Base-by-base conservation (phyloP, 148 eudicot genomes). In the Heliosperma pusillum region DNA sequence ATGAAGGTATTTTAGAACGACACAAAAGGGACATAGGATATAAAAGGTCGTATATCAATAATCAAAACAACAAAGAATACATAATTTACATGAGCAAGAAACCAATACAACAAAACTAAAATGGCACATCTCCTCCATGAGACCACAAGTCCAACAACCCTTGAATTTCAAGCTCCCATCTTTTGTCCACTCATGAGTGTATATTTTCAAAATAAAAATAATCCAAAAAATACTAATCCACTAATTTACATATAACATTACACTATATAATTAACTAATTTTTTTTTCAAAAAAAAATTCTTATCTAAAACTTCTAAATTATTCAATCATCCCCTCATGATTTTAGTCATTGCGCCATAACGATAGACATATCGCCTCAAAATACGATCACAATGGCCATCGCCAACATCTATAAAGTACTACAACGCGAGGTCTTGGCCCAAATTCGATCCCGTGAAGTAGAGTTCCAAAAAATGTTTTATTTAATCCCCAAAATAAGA, bases 41-140 rank as follows among this genome's bases (percentile, higher is more conserved):
- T 47, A 11, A 10, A 11, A 13, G 1, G 53, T 47, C 8, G 42
- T 36, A 36, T 33, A 33, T 36, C 4, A 3, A 12, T 47, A 47
- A 47, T 3, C 3, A 8, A 66, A 66, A 9, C 3, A 6, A 66
- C 11, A 30, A 7, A 66, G 17, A 36, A 7, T 66, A 66, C 47
- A 66, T 66, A 66, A 76, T 68, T 68, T 76, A 76, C 78, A 76
- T 68, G 65, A 66, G 45, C 40, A 33, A 52, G n/a, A 33, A 21
- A 36, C 2, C 10, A 24, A 7, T 17, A 36, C 59, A 72, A 78
- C 25, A 33, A 29, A 22, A 26, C 8, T 30, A 78, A 55, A 78
- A 24, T 52, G 44, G 12, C 24, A 30, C 47, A 33, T 33, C 16
- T 63, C 42, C 30, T 62, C 21, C 42, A 30, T 2, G 53, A 47